phyloP scores from a whole-genome alignment of 768 basidiomycete species.

The Nevesoporus exiguus region DNA sequence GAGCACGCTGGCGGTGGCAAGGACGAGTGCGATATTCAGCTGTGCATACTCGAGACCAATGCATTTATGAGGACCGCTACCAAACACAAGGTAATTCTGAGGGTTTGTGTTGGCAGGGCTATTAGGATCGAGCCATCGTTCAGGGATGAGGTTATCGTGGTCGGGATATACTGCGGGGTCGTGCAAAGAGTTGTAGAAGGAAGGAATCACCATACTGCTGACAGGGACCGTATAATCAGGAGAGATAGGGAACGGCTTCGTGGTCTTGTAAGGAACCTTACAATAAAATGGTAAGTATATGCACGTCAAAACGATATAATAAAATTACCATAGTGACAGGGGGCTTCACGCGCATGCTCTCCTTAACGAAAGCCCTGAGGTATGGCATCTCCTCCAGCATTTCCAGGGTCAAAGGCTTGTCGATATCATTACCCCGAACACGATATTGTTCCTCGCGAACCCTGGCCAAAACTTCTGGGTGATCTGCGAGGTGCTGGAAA shows the following conservation, averaged over 20 bases:
- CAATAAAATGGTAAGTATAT: slow-evolving; percentile 8
- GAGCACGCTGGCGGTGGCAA: slow-evolving; percentile 76
- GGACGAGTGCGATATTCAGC: slow-evolving; percentile 83
- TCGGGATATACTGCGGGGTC: slow-evolving; percentile 85
- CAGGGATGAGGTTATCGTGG: slow-evolving; percentile 79
- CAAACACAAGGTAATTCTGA: slow-evolving; percentile 95
- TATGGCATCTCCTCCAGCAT: slow-evolving; percentile 92
- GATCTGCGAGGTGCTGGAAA: slow-evolving; percentile 94
- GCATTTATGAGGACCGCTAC: slow-evolving; percentile 88
- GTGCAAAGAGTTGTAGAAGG: slow-evolving; percentile 89
- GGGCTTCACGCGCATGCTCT: slow-evolving; percentile 86
- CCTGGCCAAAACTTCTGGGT: slow-evolving; percentile 85
- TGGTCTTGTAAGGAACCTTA: slow-evolving; percentile 91
- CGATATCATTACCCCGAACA: slow-evolving; percentile 73
- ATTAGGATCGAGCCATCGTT: slow-evolving; percentile 89
- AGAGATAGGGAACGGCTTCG: slow-evolving; percentile 88
- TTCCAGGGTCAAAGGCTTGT: slow-evolving; percentile 79
- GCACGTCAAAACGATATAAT: not conserved
- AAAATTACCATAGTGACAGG: slow-evolving; percentile 87
- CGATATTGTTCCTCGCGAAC: slow-evolving; percentile 87
- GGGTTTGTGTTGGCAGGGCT: slow-evolving; percentile 78
- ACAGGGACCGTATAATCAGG: slow-evolving; percentile 90
- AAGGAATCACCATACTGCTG: slow-evolving; percentile 92
- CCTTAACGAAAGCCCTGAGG: slow-evolving; percentile 88
- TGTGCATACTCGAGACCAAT: slow-evolving; percentile 91